These are phyloP conservation scores for Pseudogymnoascus sp. DNA, from an alignment of 2,329 filamentous ascomycete species.

Conservation along the genomic window DNA sequence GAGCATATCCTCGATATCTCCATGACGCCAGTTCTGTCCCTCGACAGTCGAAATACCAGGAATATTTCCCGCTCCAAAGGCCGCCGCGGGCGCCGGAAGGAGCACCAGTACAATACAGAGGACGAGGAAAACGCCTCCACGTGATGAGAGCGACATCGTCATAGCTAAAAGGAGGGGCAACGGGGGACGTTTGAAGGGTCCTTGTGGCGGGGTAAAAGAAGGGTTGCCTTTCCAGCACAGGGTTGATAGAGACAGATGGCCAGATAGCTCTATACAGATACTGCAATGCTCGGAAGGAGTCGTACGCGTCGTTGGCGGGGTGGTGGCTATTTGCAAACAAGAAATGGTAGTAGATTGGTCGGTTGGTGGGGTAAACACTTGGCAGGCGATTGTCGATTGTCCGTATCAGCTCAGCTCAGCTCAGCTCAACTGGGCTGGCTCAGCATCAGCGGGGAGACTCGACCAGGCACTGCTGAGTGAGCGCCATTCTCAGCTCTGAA, in stretches of 20 bases:
- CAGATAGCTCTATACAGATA: background rate
- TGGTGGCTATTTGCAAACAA: background rate
- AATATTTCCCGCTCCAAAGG: conserved; percentile 65
- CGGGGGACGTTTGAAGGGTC: background rate
- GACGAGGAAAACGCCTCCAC: conserved; percentile 37
- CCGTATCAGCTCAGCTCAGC: background rate
- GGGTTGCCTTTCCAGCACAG: background rate
- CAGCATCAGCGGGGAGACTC: no score
- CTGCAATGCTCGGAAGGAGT: background rate
- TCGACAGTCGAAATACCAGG: conserved; percentile 53
- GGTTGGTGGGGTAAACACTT: conserved; percentile 6
- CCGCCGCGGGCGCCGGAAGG: conserved; percentile 47
- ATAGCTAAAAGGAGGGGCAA: conserved; percentile 5
- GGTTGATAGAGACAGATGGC: background rate
- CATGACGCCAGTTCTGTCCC: conserved; percentile 31
- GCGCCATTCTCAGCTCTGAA: no score
- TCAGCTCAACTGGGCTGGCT: no score
- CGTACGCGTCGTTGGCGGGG: background rate
- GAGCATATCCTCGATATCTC: conserved; percentile 74
- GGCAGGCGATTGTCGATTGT: background rate
- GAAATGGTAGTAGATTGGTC: background rate
- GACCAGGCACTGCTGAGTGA: no score
- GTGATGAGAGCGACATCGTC: conserved; percentile 11
- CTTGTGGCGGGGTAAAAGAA: background rate
- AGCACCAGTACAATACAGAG: conserved; percentile 47